Base-by-base conservation (phyloP, 805 yeast genomes). In the Phaffomyces antillensis region DNA sequence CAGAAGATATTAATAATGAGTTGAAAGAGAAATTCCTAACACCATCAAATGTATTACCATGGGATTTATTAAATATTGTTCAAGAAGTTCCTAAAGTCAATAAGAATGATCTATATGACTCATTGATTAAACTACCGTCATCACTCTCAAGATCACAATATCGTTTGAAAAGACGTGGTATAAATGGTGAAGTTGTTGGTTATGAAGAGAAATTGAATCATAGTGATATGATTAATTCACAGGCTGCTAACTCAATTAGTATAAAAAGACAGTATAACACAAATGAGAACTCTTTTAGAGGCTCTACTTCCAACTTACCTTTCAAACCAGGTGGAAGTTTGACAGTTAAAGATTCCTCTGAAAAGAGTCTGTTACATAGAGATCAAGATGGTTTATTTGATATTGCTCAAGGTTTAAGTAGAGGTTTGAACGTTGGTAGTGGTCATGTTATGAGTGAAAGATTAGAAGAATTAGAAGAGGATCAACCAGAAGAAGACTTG, bases 271-370 rank as follows among this genome's bases (percentile, higher is more conserved):
- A 80, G 43, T 75, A 79, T 50, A 78, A 81, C 15, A 71, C 83
- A 7, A 77, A 77, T 51, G 68, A 68, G n/a, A 83, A 79, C 36
- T 68, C 81, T 2, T 65, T 87, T 3, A 68, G 72, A 39, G 98
- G 98, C 0, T 71, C 79, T 4, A 72, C 95, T 0, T 75, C 79
- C 17, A 85, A 76, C 55, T 65, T 91, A 56, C 99, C 99, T 0
- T 93, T 93, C 59, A 81, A 83, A 46, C 99, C 99, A 0, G 98
- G 99, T 52, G 97, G 98, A 3, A 31, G 61, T 56, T 55, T 61
- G 20, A 56, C 58, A 9, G 72, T 52, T 12, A 74, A 70, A 42
- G 64, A 61, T 35, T 23, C 30, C 11, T 28, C 31, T 4, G 44
- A 44, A 20, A 37, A 44, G 39, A 65, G 67, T 37, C 58, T 85